These are phyloP conservation scores for Ceratocystis smalleyi DNA, from an alignment of 2,329 filamentous ascomycete species.

Conservation along the genomic window DNA sequence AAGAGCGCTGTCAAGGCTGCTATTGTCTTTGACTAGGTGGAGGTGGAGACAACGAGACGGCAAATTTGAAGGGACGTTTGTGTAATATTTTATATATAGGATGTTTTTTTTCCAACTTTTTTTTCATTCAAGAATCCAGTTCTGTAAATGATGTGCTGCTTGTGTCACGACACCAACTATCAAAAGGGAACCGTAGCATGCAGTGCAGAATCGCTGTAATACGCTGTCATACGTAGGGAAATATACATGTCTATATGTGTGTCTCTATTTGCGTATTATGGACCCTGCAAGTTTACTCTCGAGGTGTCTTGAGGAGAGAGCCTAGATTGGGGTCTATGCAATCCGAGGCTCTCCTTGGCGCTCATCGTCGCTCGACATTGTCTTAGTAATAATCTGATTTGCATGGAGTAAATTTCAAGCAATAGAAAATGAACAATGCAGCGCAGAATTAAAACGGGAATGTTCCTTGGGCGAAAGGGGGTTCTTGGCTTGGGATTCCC, in stretches of 20 bases:
- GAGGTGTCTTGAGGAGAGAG: not conserved
- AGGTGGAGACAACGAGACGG: not conserved
- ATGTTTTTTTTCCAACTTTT: not conserved
- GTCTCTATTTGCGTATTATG: not conserved
- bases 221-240: not conserved
- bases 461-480: not conserved
- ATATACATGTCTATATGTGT: not conserved
- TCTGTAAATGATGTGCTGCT: not conserved
- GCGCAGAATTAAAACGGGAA: not conserved
- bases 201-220: not conserved
- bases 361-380: not conserved
- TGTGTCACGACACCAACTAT: not conserved
- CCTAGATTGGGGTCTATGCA: not conserved
- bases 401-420: no score
- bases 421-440: no score
- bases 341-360: not conserved
- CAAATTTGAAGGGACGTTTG: not conserved
- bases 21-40: conserved; percentile 44
- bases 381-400: not conserved
- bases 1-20: conserved; percentile 61
- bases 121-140: not conserved
- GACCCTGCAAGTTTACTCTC: not conserved
- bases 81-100: not conserved
- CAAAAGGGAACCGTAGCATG: not conserved
- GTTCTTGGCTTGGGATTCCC: not conserved